Evolutionary conservation across 179 eudicot genomes (phyloP).

Genomic region (Carnegiea gigantea): DNA sequence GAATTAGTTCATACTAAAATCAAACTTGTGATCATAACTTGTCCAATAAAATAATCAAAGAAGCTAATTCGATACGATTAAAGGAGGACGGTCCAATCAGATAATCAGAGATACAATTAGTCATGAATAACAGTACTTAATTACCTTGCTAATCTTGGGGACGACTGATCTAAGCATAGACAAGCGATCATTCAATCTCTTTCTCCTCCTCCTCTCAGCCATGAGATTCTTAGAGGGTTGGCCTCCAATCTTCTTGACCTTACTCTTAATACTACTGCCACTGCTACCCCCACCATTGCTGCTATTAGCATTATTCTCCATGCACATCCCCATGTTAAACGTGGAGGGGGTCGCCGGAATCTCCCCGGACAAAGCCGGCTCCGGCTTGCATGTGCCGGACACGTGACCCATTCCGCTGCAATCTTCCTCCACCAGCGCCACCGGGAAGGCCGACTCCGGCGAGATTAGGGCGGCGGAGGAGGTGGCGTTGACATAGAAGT

Average conservation of each 20-base stretch:
- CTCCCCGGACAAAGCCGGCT: conserved; percentile 27
- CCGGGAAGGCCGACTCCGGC: conserved; percentile 6
- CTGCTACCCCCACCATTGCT: conserved; percentile 9
- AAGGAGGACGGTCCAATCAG: no score
- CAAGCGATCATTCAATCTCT: conserved; percentile 78
- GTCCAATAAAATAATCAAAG: no score
- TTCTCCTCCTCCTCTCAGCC: conserved; percentile 90
- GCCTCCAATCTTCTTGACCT: conserved; percentile 54
- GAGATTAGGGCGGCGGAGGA: conserved; percentile 6
- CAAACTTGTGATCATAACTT: no score
- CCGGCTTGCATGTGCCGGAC: conserved; percentile 33
- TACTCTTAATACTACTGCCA: conserved; percentile 11
- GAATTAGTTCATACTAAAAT: no score
- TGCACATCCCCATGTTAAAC: conserved; percentile 38
- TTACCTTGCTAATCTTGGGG: conserved; percentile 94
- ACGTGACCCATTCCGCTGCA: background rate
- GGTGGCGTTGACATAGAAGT: background rate
- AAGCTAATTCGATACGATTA: no score
- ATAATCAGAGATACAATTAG: background rate
- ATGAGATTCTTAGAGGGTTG: conserved; percentile 89
- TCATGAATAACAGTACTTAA: background rate
- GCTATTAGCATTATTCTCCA: conserved; percentile 14
- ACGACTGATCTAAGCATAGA: conserved; percentile 98
- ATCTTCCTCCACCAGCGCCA: conserved; percentile 3
- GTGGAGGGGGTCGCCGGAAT: conserved; percentile 11